Conservation (phyloP, 1,284 basidiomycete genomes). For the Phlebopus sp. region DNA sequence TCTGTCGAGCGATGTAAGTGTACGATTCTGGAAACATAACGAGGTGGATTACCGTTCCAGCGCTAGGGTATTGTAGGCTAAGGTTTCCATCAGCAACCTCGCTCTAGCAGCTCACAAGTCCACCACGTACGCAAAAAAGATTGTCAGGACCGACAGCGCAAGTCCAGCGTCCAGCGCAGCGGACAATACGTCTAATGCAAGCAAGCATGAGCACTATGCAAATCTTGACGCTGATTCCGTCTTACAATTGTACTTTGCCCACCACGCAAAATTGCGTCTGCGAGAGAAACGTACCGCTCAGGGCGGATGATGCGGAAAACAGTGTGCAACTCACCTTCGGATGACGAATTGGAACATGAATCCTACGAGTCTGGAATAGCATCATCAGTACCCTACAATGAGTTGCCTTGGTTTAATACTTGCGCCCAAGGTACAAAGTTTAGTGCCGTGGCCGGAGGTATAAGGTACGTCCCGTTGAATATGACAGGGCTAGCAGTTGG, state of each 20-base stretch:
- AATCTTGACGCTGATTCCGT: neutral
- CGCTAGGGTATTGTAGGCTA: slow-evolving; percentile 33
- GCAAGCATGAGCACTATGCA: no score
- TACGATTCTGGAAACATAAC: neutral
- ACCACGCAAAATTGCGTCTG: slow-evolving; percentile 62
- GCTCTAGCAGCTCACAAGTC: neutral
- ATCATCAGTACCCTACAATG: slow-evolving; percentile 26
- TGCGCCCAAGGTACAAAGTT: slow-evolving; percentile 42
- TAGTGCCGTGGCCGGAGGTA: slow-evolving; percentile 42
- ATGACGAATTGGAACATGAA: slow-evolving; percentile 65
- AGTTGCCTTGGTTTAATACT: slow-evolving; percentile 21
- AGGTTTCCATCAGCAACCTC: neutral
- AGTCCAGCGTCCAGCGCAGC: slow-evolving; percentile 59
- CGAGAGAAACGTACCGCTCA: no score
- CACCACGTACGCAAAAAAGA: slow-evolving; percentile 50
- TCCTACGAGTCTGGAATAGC: slow-evolving; percentile 36
- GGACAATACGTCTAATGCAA: slow-evolving; percentile 54
- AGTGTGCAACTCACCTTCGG: slow-evolving; percentile 34
- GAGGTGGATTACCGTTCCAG: slow-evolving; percentile 20
- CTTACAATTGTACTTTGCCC: slow-evolving; percentile 68
- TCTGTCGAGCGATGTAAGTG: slow-evolving; percentile 28
- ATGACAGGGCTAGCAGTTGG: slow-evolving; percentile 29
- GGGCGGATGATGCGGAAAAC: slow-evolving; percentile 18
- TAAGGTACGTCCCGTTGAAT: slow-evolving; percentile 32
- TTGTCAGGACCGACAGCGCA: slow-evolving; percentile 46